These are phyloP conservation scores for Fusarium keratoplasticum DNA, from an alignment of 2,329 filamentous ascomycete species.

Conservation along the genomic window DNA sequence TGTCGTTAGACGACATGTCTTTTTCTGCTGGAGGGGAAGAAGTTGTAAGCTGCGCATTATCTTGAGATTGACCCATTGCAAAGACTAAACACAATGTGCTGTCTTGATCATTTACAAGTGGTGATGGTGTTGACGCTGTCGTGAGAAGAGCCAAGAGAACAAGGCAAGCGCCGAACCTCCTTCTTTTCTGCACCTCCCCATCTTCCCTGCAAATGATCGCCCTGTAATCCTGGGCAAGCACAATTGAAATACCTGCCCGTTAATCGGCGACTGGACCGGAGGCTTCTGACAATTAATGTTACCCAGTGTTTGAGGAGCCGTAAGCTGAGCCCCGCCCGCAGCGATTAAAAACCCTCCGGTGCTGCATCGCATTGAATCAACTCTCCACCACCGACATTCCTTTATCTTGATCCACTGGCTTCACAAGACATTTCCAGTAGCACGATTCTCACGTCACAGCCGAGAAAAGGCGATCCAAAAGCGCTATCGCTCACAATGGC, in stretches of 20 bases:
- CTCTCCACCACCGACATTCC: not conserved
- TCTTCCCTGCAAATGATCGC: not conserved
- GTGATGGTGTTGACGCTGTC: not conserved
- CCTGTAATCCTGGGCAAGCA: not conserved
- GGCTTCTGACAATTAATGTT: not conserved
- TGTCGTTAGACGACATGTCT: not conserved
- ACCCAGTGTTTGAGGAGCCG: not conserved
- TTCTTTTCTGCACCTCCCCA: not conserved
- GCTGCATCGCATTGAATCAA: not conserved
- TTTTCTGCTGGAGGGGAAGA: not conserved
- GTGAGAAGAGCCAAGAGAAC: not conserved
- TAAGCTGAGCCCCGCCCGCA: not conserved
- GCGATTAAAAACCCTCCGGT: not conserved
- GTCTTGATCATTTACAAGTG: not conserved
- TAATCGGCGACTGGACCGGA: not conserved
- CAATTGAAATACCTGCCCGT: not conserved
- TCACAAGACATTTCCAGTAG: not conserved
- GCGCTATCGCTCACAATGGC: not conserved
- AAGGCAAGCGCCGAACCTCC: not conserved
- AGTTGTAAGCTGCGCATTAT: not conserved
- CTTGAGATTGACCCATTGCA: not conserved
- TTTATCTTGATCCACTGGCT: not conserved
- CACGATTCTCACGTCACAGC: not conserved
- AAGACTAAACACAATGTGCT: not conserved
- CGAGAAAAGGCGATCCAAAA: not conserved